A percentile compares a stretch with the other conserved stretches of the same genome.
phyloP scores from a whole-genome alignment of 805 yeast species.

The Kluyveromyces siamensis region DNA sequence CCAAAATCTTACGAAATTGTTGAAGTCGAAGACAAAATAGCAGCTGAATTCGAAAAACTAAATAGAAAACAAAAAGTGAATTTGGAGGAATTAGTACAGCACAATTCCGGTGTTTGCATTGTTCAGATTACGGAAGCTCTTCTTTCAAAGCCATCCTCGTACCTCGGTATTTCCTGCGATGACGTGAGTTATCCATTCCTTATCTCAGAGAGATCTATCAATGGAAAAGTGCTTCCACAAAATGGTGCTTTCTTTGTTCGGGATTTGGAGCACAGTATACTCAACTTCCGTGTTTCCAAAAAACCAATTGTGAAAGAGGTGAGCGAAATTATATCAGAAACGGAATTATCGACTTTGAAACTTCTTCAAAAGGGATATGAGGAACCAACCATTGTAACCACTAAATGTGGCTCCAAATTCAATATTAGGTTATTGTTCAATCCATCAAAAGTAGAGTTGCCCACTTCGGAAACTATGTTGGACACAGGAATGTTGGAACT shows the following conservation, averaged over 20 bases:
- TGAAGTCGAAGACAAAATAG: constrained; percentile 36
- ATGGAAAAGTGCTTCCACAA: constrained; percentile 38
- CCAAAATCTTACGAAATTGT: constrained; percentile 64
- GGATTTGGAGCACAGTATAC: constrained; percentile 54
- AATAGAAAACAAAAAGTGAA: constrained; percentile 36
- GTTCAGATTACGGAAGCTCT: constrained; percentile 45
- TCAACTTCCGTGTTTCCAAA: constrained; percentile 49
- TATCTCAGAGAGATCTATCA: constrained; percentile 39
- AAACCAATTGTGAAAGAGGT: constrained; percentile 38
- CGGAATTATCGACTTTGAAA: constrained; percentile 41
- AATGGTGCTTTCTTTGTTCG: constrained; percentile 55
- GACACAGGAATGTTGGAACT: constrained; percentile 61
- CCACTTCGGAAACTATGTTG: constrained; percentile 49
- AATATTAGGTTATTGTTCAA: constrained; percentile 47
- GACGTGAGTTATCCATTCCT: constrained; percentile 54
- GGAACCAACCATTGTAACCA: constrained; percentile 36
- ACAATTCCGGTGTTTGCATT: constrained; percentile 53
- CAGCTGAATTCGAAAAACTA: constrained; percentile 23
- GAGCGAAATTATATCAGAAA: constrained; percentile 45
- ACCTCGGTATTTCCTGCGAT: constrained; percentile 54
- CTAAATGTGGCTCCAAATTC: constrained; percentile 34
- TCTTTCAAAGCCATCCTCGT: constrained; percentile 39
- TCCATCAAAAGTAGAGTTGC: constrained; percentile 47
- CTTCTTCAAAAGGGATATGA: constrained; percentile 42
- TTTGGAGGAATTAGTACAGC: constrained; percentile 41